Evolutionary conservation across 768 basidiomycete genomes (phyloP), one percentile per base, ranked within the genome.

Genomic region (Lactifluus piperatus): DNA sequence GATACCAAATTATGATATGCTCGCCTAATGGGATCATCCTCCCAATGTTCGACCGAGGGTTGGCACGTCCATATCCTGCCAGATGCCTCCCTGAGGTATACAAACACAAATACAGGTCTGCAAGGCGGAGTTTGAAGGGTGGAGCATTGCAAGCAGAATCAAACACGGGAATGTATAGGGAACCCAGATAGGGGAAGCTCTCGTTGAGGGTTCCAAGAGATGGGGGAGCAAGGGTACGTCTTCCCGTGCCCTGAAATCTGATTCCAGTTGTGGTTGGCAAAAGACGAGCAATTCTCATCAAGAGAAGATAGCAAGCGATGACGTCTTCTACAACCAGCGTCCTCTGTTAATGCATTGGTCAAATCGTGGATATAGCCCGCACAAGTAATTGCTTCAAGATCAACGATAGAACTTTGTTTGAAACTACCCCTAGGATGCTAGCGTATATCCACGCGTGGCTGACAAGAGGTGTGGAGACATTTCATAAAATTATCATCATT

Each of bases 231-330:
- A n/a, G 30, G 30, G 30, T 10, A 32, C 10, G 59, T 83, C 83
- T 64, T 84, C n/a, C 82, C 29, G 83, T 74, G 2, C 80, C 82
- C 69, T 84, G 82, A 79, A 80, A 1, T 82, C 82, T 0, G 81
- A 75, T 2, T 81, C 81, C 10, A 83, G 69, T 67, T 83, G 81
- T 0, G 83, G 81, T 34, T 76, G 64, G 16, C 45, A 41, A 45
- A 54, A 34, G n/a, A 50, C 14, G 49, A 52, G 16, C 27, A 50
- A 22, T 18, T 30, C 30, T 32, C 1, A 32, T 32, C 20, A 44
- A 34, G 20, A 13, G 3, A 22, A 24, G 10, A 36, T 39, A 14
- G 3, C 11, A 29, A 16, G 30, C 18, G 45, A 54, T 18, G 27
- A 73, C 67, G 18, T 82, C 77, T 66, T 84, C 82, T 5, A 81